Percentiles rank a stretch among this genome's conserved stretches.
These are phyloP conservation scores for Dothistroma pini DNA, from an alignment of 2,329 filamentous ascomycete species.

Conservation along the genomic window DNA sequence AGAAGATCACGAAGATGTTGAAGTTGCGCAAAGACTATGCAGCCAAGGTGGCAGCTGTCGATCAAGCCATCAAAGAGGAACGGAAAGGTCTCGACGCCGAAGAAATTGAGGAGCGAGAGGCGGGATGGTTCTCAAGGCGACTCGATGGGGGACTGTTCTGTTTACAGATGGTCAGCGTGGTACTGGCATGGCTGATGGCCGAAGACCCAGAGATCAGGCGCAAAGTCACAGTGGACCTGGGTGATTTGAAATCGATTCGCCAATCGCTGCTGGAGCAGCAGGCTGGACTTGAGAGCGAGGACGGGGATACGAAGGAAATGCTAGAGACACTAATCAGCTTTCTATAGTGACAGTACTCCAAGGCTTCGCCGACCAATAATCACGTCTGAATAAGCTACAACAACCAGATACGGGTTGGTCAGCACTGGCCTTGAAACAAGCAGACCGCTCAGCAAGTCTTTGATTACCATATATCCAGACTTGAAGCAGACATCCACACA, in stretches of 20 bases:
- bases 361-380: too few species aligned
- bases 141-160: conserved; percentile 83
- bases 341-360: neutral
- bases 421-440: neutral
- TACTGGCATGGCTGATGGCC: conserved; percentile 85
- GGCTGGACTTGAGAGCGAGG: conserved; percentile 55
- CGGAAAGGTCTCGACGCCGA: conserved; percentile 53
- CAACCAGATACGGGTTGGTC: too few species aligned
- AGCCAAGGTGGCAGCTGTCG: conserved; percentile 58
- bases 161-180: conserved; percentile 76
- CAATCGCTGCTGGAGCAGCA: conserved; percentile 67
- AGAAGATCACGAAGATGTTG: conserved; percentile 72
- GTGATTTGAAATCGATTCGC: conserved; percentile 60
- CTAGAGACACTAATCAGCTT: conserved; percentile 56
- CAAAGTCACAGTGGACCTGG: conserved; percentile 62
- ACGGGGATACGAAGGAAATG: conserved; percentile 58
- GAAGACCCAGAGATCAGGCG: conserved; percentile 75
- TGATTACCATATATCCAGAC: too few species aligned
- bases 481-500: too few species aligned
- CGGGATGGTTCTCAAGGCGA: conserved; percentile 69
- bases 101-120: conserved; percentile 58
- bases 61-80: conserved; percentile 59
- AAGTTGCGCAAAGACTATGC: conserved; percentile 68
- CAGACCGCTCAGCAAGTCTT: too few species aligned
- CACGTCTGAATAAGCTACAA: neutral